phyloP scores from a whole-genome alignment of 2,329 filamentous ascomycete species.

The Fusarium sp. region DNA sequence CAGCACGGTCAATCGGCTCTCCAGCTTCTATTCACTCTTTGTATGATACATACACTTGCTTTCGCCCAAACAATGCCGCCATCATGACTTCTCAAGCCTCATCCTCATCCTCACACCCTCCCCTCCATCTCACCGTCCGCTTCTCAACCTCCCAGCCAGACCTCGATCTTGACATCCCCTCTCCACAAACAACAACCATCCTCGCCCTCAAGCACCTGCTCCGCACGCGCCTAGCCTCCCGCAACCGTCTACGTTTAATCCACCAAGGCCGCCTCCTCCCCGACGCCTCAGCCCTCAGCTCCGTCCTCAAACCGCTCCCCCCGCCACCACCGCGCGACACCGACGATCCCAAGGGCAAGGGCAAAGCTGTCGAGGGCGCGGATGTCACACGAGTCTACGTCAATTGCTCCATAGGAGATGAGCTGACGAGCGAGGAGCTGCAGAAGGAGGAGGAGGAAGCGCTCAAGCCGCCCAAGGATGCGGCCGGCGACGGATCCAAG shows the following conservation, averaged over 20 bases:
- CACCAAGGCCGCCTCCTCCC: conserved; percentile 87
- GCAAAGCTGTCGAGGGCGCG: conserved; percentile 70
- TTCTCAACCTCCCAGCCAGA: conserved; percentile 90
- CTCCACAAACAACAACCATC: conserved; percentile 75
- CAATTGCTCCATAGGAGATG: conserved; percentile 89
- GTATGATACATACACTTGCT: rapidly evolving
- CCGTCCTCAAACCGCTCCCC: conserved; percentile 73
- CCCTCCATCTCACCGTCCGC: conserved; percentile 84
- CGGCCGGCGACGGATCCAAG: conserved; percentile 59
- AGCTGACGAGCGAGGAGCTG: conserved; percentile 75
- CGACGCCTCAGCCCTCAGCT: conserved; percentile 74
- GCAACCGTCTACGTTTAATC: conserved; percentile 85
- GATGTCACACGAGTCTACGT: conserved; percentile 78
- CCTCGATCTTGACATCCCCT: conserved; percentile 78
- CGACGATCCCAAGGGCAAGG: conserved; percentile 54
- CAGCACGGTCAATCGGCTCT: too few relatives aligned
- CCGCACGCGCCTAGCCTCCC: conserved; percentile 75
- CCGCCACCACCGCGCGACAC: conserved; percentile 59
- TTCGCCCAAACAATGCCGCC: conserved; percentile 37
- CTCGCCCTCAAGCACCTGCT: conserved; percentile 85
- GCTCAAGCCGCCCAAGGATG: conserved; percentile 52
- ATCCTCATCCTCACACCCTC: conserved; percentile 41
- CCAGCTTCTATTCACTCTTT: not conserved
- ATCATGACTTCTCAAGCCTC: conserved; percentile 44
- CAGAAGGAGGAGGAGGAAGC: conserved; percentile 69